Evolutionary conservation across 352 stramenopile genomes (phyloP), one percentile per base, ranked within the genome.

Genomic region (Globisporangium emineosum): DNA sequence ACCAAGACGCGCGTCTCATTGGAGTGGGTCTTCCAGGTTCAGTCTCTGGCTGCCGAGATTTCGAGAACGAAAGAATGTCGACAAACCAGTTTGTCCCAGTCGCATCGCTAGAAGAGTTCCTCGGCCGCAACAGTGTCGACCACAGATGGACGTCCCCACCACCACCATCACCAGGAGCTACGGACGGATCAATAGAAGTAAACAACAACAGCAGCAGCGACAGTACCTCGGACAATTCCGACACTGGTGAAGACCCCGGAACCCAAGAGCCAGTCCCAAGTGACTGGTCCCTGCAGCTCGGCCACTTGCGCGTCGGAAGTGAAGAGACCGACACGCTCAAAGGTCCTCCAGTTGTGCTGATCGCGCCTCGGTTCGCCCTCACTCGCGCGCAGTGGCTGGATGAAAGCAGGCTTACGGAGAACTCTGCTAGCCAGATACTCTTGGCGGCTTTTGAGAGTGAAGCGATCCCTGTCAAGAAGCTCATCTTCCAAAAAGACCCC

Each of bases 301-400:
- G 55, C 25, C 23, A 23, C 37, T 13, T 61, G 37, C 15, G 33
- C 13, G 30, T 40, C 37, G 10, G 19, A 21, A 51, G 37, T 9
- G 37, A 53, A 7, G 37, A 23, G 37, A 35, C 37, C 23, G 10
- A 1, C 17, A n/a, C 15, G 1, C 23, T 7, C 9, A 40, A 40
- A 0, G 56, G 56, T 15, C 43, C 47, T 37, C 47, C 47, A 9
- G 37, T 64, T 25, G 45, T 49, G 21, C 10, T 64, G 30, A 64
- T 64, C 15, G 57, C 57, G 7, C 57, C 57, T 30, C 51, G 45
- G 17, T 64, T 64, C 21, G 57, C n/a, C 2, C 25, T 64, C 40
- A 64, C 43, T 1, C 43, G 45, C 9, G 45, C 32, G 17, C 29
- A 27, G 12, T 64, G 57, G 57, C n/a, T 64, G 5, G 10, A 17